Conservation (phyloP, 2,329 filamentous ascomycete genomes). For the Amesomyces nigricolor region DNA sequence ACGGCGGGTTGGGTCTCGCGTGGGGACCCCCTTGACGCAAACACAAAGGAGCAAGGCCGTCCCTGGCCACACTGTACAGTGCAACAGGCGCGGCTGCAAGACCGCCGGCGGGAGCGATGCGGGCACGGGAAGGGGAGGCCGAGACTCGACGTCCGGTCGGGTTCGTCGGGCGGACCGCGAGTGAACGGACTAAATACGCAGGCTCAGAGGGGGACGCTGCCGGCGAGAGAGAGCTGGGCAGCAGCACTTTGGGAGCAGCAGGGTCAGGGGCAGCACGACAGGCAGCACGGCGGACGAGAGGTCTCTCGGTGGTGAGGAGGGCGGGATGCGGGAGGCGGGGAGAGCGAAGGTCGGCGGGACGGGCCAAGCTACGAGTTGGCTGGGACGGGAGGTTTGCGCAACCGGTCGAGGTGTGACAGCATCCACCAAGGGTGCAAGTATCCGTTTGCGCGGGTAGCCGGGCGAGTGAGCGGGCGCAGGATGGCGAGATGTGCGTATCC, state of each 20-base stretch:
- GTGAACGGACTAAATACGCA: conserved; percentile 21
- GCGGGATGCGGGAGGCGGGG: background rate
- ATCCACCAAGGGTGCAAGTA: conserved; percentile 27
- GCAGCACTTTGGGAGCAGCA: background rate
- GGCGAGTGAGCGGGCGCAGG: conserved; percentile 16
- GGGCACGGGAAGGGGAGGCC: conserved; percentile 19
- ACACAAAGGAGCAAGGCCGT: conserved; percentile 20
- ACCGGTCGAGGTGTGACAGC: conserved; percentile 24
- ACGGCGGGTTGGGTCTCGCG: conserved; percentile 37
- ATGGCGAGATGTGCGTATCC: conserved; percentile 16
- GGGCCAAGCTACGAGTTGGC: conserved; percentile 3
- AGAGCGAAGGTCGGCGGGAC: background rate
- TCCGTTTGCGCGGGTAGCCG: conserved; percentile 24
- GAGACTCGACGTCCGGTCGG: conserved; percentile 21
- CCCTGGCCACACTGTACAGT: conserved; percentile 23
- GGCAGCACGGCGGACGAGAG: background rate
- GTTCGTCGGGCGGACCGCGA: conserved; percentile 17
- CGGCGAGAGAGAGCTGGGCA: background rate
- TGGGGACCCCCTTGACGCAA: conserved; percentile 31
- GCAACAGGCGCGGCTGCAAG: conserved; percentile 23
- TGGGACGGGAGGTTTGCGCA: conserved; percentile 22
- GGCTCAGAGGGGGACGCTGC: conserved; percentile 6
- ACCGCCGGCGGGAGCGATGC: conserved; percentile 22
- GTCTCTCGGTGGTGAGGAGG: background rate
- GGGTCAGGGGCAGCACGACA: conserved; percentile 8